Base-by-base conservation (phyloP, 176 grass and related monocot species). In the Raddia guianensis region DNA sequence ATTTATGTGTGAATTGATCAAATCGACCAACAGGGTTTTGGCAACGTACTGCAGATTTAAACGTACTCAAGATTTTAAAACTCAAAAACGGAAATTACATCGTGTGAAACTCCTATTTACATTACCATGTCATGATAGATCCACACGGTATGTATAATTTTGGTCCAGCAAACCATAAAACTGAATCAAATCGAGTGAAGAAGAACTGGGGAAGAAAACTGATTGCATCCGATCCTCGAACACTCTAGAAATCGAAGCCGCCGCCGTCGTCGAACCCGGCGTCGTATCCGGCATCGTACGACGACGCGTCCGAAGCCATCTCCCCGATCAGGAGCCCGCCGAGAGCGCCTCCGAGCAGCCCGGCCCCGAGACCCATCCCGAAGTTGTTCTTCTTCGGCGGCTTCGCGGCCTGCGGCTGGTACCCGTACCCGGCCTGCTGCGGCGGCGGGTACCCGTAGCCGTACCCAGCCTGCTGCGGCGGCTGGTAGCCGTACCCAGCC, bases 251-350 rank as follows among this genome's bases (percentile, higher is more conserved):
- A 52, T 92, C 89, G 13, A 92, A 95, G 47, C 92, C 89, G 3
- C 79, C 89, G 2, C 84, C 89, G 83, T 92, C 84, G 33, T 87
- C 85, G 77, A 86, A 95, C 14, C 90, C 93, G 1, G 9, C 89
- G 59, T 89, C 86, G 20, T 87, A 93, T 5, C 93, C 93, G 2
- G 43, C 50, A 10, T 90, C 90, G 0, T 92, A 89, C 13, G 12
- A 10, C 62, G 45, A 66, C 7, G 70, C 59, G 57, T 94, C 91
- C 0, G 75, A 70, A 0, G 86, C 60, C 84, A 91, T 85, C 5
- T 97, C 94, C 3, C 91, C 92, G 19, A 97, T 71, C 35, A 97
- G 74, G 12, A 94, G 78, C 7, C 95, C 95, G 0, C 95, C 92
- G 32, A 97, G 73, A 12, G 89, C 91, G 43, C 91, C 91, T 5